Evolutionary conservation across 2,329 filamentous ascomycete genomes (phyloP), one percentile per base, ranked within the genome.

Genomic region (Xylaria sp.): DNA sequence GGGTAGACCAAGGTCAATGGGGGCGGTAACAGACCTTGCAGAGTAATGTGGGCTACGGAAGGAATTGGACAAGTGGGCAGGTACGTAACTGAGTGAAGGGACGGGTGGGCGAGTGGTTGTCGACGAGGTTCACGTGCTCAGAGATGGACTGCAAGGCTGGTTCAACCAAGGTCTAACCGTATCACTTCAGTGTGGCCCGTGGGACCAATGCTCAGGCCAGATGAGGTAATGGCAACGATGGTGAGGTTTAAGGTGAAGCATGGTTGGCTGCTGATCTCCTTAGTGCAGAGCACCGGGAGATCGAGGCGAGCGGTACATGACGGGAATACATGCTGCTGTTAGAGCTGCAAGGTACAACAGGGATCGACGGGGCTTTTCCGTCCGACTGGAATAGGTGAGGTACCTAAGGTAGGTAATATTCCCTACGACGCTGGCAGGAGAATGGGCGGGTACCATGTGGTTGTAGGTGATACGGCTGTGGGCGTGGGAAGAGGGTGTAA

Each of bases 261-360:
- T 23, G 39, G 30, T 23, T 39, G 39, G 19, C 18, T 30, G 18
- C 3, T 10, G 10, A 23, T 18, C 48, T 50, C 18, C 10, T 34
- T n/a, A 6, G 23, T 35, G 47, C 18, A 49, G 47, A 51, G 49
- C 50, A 34, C 34, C 35, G 49, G 50, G 16, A 30, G 23, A 30
- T 52, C 49, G 49, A 58, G 61, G 52, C 61, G 52, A 60, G 57
- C 35, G 16, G 50, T 10, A 51, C 49, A 51, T 35, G 3, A 49
- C 30, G 23, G 23, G 23, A 30, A 30, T 35, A 35, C 49, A 35
- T 51, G 37, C 16, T 18, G 51, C 3, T 52, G 46, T 48, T 13
- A 47, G 34, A 49, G 34, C 44, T 55, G 46, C 42, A 58, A 42
- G 52, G 35, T n/a, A 50, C 19, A 23, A 48, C 54, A 46, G 39